A percentile compares a stretch with the other conserved stretches of the same genome.
phyloP scores from a whole-genome alignment of 257 asterid species.

The Lycium ferocissimum region DNA sequence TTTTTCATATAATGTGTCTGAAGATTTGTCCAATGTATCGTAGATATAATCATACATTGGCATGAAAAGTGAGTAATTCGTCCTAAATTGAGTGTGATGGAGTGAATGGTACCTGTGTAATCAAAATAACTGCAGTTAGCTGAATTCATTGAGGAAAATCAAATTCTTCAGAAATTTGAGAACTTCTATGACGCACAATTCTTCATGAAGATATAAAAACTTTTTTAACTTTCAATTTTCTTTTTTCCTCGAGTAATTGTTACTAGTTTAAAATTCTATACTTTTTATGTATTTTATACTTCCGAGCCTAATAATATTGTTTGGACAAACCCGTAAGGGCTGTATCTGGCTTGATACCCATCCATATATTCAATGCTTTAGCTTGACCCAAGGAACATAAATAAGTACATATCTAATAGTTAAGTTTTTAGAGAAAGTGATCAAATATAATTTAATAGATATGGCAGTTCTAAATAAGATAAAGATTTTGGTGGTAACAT shows the following conservation, averaged over 20 bases:
- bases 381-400: too few species aligned
- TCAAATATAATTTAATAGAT: too few species aligned
- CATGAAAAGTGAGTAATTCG: constrained; percentile 92
- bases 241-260: neutral
- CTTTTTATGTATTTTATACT: too few species aligned
- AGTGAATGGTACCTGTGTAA: constrained; percentile 75
- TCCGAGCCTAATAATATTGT: neutral
- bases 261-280: too few species aligned
- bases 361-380: too few species aligned
- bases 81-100: constrained; percentile 90
- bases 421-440: too few species aligned
- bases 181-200: neutral
- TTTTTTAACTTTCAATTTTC: too few species aligned
- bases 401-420: too few species aligned
- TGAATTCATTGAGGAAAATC: neutral
- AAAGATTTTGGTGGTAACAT: too few species aligned
- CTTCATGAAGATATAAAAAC: neutral
- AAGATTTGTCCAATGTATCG: constrained; percentile 68
- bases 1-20: constrained; percentile 60
- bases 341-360: neutral
- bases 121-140: constrained; percentile 26
- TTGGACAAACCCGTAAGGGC: neutral
- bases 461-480: too few species aligned
- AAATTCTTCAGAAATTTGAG: too few species aligned
- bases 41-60: constrained; percentile 82